Base-by-base conservation (phyloP, 2,329 filamentous ascomycete genomes). In the Aspergillus calidoustus region DNA sequence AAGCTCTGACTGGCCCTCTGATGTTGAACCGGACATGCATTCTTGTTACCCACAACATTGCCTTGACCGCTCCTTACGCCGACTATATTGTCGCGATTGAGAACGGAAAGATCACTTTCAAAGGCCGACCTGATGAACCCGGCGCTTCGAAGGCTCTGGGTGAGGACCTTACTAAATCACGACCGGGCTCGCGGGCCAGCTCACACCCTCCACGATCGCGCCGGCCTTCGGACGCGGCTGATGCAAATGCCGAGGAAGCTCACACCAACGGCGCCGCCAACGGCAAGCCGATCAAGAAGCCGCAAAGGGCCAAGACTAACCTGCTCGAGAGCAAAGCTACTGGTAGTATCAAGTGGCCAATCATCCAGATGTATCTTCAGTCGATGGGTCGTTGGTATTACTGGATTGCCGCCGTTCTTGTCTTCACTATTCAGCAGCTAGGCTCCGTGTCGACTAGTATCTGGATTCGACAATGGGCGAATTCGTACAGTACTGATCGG, bases 341-440 rank as follows among this genome's bases (percentile, higher is more conserved):
- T 50, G 95, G 95, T 30, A 89, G 93, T 46, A 92, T 99, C 69
- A 95, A 97, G 75, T 89, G 92, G 84, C 84, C 87, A 23, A 93
- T 97, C 55, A 90, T 99, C 71, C 82, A 88, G 63, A 87, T 96
- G 73, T 99, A 99, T 74, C 85, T 99, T 19, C 80, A 79, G 62
- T 87, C 93, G 66, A 99, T 99, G 95, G 95, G 95, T n/a, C 85
- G 89, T 4, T 97, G 93, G 92, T 93, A 92, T 84, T 99, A 96
- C 80, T 99, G 95, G 95, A 76, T 90, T 52, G 80, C 91, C 41
- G 91, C 93, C 22, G 79, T 88, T 15, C 68, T 88, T 4, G 89
- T 93, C 43, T 98, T 99, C 72, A 84, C 84, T 30, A 80, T 90
- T 49, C 93, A 97, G 74, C 95, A 99, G 74, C 76, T 97, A 38